These are phyloP conservation scores for Pseudoneurospora amorphoporcata DNA, from an alignment of 495 filamentous ascomycete species.

Conservation along the genomic window DNA sequence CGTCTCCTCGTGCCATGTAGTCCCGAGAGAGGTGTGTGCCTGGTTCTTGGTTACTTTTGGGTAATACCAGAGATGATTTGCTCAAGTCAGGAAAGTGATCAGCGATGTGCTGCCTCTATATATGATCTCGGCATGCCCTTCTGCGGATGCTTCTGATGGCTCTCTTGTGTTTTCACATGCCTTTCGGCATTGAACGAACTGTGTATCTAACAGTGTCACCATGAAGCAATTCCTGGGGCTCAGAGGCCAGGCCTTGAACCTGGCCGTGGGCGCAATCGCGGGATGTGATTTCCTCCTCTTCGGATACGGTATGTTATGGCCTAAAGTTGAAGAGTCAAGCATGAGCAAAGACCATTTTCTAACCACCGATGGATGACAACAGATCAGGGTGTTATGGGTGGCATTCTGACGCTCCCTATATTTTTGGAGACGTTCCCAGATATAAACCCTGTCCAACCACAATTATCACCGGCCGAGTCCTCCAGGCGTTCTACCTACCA, in stretches of 20 bases:
- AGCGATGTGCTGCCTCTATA: neutral
- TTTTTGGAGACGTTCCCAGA: conserved; percentile 46
- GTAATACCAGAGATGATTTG: neutral
- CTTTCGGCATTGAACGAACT: neutral
- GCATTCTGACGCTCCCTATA: conserved; percentile 44
- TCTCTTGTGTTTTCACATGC: neutral
- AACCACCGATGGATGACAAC: neutral
- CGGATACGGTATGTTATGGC: conserved; percentile 27
- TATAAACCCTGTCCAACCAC: conserved; percentile 37
- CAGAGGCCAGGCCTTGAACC: conserved; percentile 52
- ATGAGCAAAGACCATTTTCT: neutral
- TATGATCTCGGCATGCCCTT: neutral
- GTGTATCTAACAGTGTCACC: conserved; percentile 1
- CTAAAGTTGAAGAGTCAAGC: neutral
- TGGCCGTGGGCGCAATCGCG: conserved; percentile 57
- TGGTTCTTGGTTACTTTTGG: neutral
- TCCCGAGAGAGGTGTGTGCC: neutral
- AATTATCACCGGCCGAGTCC: conserved; percentile 18
- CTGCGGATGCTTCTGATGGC: neutral
- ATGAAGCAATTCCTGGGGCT: conserved; percentile 53
- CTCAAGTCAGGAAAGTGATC: neutral
- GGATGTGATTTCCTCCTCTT: conserved; percentile 58
- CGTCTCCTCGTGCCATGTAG: neutral
- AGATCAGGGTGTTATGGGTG: conserved; percentile 49
- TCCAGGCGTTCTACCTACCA: conserved; percentile 45